Conservation (phyloP, 257 asterid species). For the Lycium barbarum region DNA sequence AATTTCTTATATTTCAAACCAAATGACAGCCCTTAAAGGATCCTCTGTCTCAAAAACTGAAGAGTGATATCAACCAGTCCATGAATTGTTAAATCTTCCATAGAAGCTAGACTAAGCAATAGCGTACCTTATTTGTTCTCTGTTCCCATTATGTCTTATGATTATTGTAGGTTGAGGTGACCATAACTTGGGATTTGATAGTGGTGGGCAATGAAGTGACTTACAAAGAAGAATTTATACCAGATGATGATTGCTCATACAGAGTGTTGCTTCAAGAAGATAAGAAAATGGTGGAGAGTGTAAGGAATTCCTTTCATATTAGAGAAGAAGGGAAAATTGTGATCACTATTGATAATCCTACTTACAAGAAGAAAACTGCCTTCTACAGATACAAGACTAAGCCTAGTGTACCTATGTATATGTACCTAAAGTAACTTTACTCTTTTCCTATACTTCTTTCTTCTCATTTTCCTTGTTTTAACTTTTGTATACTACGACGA, state of each 20-base stretch:
- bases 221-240: slow-evolving; percentile 79
- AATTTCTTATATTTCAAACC: not conserved
- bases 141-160: not conserved
- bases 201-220: slow-evolving; percentile 72
- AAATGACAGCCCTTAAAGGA: not conserved
- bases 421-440: slow-evolving; percentile 39
- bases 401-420: slow-evolving; percentile 64
- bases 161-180: slow-evolving; percentile 58
- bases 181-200: slow-evolving; percentile 72
- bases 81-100: too few species aligned
- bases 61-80: too few species aligned
- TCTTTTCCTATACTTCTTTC: too few species aligned
- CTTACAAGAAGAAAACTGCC: slow-evolving; percentile 65
- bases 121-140: too few species aligned
- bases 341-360: slow-evolving; percentile 59
- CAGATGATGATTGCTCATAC: slow-evolving; percentile 88
- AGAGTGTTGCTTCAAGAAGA: slow-evolving; percentile 68
- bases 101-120: too few species aligned
- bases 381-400: slow-evolving; percentile 73
- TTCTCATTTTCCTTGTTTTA: not conserved
- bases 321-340: slow-evolving; percentile 85
- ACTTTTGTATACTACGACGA: not conserved
- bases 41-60: too few species aligned
- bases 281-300: slow-evolving; percentile 56
- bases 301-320: slow-evolving; percentile 65